A percentile compares a stretch with the other conserved stretches of the same genome.
Evolutionary conservation across 2,329 filamentous ascomycete species (phyloP).

Genomic region (Penicillium digitatum): DNA sequence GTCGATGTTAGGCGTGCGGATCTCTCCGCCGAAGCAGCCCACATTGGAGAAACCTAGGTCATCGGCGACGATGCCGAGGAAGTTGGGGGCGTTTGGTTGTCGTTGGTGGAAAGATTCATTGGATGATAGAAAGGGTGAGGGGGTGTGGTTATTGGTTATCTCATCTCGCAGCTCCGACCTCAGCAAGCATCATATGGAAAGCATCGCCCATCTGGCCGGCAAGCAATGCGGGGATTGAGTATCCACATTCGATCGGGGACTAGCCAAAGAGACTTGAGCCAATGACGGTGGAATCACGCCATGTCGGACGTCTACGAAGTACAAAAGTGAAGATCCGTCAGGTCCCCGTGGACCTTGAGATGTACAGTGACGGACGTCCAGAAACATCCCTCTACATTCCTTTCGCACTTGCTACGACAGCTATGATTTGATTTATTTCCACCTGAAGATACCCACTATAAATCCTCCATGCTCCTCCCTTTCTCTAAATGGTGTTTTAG

Average conservation of each 20-base stretch:
- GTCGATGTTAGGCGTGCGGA: slow-evolving; percentile 58
- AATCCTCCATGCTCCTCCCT: neutral
- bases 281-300: neutral
- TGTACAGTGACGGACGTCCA: neutral
- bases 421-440: neutral
- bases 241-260: neutral
- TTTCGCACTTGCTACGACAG: neutral
- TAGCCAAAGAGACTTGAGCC: neutral
- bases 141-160: neutral
- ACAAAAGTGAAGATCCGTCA: neutral
- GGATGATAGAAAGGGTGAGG: neutral
- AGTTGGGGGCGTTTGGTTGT: slow-evolving; percentile 53
- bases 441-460: neutral
- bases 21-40: slow-evolving; percentile 58
- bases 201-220: slow-evolving; percentile 15
- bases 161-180: neutral
- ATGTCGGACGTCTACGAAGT: neutral
- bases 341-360: neutral
- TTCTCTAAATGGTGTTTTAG: slow-evolving; percentile 40
- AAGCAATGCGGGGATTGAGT: neutral
- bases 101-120: slow-evolving; percentile 15
- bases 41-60: slow-evolving; percentile 60
- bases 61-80: slow-evolving; percentile 57
- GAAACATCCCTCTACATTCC: neutral
- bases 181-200: neutral